Base-by-base conservation (phyloP, 257 asterid species). In the Thymus quinquecostatus region DNA sequence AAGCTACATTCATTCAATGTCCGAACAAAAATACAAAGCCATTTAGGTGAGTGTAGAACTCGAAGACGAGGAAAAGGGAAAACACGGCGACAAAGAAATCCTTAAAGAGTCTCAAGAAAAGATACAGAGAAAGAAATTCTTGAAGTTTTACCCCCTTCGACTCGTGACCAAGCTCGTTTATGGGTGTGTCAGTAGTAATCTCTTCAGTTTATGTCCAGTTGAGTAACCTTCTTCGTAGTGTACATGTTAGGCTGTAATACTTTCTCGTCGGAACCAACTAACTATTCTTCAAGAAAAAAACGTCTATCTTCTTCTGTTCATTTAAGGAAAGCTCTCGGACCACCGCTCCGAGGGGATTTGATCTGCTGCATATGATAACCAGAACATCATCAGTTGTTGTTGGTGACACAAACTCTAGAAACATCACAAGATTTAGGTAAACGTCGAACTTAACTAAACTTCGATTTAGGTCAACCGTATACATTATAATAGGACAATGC, bases 291-390 rank as follows among this genome's bases (percentile, higher is more conserved):
- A 64, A 5, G 34, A 10, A 56, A 2, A 28, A 28, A 55, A 9
- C 1, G 8, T 36, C 47, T 54, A 49, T 48, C 47, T 57, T 30
- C 48, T 58, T 44, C 57, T 44, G 10, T 32, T 71, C 63, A 68
- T 38, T 60, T 67, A 51, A 3, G 34, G 44, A 38, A 48, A 50
- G 71, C 54, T 60, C 70, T 73, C 27, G 62, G 28, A 38, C 21
- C 29, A 8, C 32, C 32, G 29, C 21, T 32, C 43, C 49, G 1
- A 10, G 21, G 10, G 40, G 70, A n/a, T 64, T 69, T 70, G 1
- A 70, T 74, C 83, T 79, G 61, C 80, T 64, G 4, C 47, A 63
- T 40, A 29, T 3, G 10, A 40, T 63, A 62, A 8, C 0, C 0
- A 5, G 3, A 51, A 29, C 57, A 51, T 53, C 10, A 50, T 8